These are phyloP conservation scores for Austropuccinia psidii DNA, from an alignment of 1,284 basidiomycete species.

Conservation along the genomic window DNA sequence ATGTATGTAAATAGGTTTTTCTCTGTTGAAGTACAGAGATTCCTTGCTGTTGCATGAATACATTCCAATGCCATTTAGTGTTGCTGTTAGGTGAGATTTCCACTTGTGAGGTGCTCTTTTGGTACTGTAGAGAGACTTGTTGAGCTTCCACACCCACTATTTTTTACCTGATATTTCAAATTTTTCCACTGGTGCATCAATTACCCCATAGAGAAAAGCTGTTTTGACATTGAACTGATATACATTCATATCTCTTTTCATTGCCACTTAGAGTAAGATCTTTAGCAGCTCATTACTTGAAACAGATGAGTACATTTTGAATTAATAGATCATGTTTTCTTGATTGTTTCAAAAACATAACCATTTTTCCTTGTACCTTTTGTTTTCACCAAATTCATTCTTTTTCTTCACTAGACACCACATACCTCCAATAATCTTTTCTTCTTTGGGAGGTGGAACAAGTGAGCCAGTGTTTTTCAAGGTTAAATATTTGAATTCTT, in stretches of 20 bases:
- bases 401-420: not conserved
- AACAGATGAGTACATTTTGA: not conserved
- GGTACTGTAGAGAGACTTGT: conserved; percentile 6
- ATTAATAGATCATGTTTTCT: not conserved
- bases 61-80: not conserved
- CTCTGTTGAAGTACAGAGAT: not conserved
- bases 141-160: not conserved
- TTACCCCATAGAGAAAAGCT: conserved; percentile 50
- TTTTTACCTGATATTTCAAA: not conserved
- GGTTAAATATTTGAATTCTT: not conserved
- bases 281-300: not conserved
- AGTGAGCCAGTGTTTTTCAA: not conserved
- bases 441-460: not conserved
- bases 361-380: not conserved
- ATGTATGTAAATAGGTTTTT: not conserved
- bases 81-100: not conserved
- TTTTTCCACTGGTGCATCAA: conserved; percentile 49
- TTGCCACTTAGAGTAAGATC: not conserved
- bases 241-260: conserved; percentile 39
- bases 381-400: not conserved
- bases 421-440: not conserved
- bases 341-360: conserved; percentile 12
- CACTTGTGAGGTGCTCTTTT: not conserved
- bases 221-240: conserved; percentile 51
- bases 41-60: not conserved